Base-by-base conservation (phyloP, 2,329 filamentous ascomycete species). In the Fusarium sarcochroum region DNA sequence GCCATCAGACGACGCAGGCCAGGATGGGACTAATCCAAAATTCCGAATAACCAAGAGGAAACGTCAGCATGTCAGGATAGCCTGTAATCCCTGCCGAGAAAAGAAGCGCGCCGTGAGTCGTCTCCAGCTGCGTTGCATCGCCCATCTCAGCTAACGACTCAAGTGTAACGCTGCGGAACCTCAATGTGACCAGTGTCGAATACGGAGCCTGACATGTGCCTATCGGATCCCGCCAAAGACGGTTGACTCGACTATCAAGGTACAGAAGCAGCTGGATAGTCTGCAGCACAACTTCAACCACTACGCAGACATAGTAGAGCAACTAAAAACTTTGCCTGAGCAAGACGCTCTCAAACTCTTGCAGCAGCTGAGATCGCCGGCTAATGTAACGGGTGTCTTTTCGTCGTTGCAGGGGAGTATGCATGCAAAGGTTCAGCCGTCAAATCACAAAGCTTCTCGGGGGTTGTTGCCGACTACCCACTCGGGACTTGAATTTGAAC, bases 11-110 rank as follows among this genome's bases (percentile, higher is more conserved):
- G 56, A 56, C 23, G 27, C 32, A 18, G 35, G 20, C 11, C 18
- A 23, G 8, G 45, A 42, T 15, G 38, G 10, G 40, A 23, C 32
- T 14, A 34, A 45, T 11, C 41, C 20, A 6, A 14, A 44, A 17
- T 59, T 40, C 13, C 51, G 51, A 4, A 37, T 57, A 17, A 23
- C 34, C 1, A 59, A 57, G 5, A 44, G 20, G 1, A 59, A 59
- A 13, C 56, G 56, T 7, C 56, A 57, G 21, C 34, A 59, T 57
- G 51, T 57, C 51, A 59, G 34, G 51, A 25, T 57, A 59, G 56
- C 56, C n/a, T 59, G 56, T 17, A 59, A 59, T 27, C 51, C 51
- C 51, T 59, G 56, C 21, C 56, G 51, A 3, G 56, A 59, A 5
- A 59, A 57, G 41, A 59, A 59, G 34, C 56, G 56, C 34, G 51